Percentiles rank a stretch among this genome's conserved stretches.
These are phyloP conservation scores for Marchantia polymorpha DNA, from an alignment of 225 moss, liverwort and hornwort genomes.

Conservation along the genomic window DNA sequence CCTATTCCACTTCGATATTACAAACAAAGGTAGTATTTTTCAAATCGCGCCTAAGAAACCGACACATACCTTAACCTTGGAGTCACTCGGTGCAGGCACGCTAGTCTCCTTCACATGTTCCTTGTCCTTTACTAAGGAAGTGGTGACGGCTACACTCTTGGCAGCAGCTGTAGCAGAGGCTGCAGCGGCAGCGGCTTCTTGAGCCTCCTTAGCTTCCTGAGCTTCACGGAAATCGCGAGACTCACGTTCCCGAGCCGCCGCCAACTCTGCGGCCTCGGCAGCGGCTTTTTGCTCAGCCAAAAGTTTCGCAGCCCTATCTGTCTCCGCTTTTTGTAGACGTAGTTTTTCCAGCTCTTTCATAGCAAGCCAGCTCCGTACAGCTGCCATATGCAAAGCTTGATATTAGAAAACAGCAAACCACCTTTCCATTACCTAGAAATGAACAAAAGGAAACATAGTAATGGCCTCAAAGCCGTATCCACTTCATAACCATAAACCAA, in stretches of 20 bases:
- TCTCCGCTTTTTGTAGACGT: slow-evolving; percentile 47
- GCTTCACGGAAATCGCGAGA: slow-evolving; percentile 14
- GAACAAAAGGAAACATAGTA: no score
- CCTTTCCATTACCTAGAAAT: no score
- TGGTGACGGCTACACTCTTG: not conserved
- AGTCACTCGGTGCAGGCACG: not conserved
- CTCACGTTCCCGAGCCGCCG: slow-evolving; percentile 33
- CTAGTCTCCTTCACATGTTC: slow-evolving; percentile 3
- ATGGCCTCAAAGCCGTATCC: no score
- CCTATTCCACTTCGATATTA: no score
- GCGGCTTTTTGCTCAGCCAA: slow-evolving; percentile 37
- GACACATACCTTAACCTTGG: slow-evolving; percentile 9
- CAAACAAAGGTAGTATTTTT: no score
- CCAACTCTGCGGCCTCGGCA: slow-evolving; percentile 45
- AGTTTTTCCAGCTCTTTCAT: slow-evolving; percentile 40
- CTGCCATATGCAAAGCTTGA: slow-evolving; percentile 41
- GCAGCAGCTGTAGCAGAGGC: slow-evolving; percentile 8
- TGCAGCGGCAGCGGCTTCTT: not conserved
- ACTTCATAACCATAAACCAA: no score
- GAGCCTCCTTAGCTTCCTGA: not conserved
- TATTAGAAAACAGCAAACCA: no score
- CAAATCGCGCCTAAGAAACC: not conserved
- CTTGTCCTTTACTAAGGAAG: not conserved
- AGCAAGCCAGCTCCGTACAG: slow-evolving; percentile 72
- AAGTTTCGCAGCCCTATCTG: slow-evolving; percentile 33